Evolutionary conservation across 345 rosid genomes (phyloP).

Genomic region (Citrus glauca): DNA sequence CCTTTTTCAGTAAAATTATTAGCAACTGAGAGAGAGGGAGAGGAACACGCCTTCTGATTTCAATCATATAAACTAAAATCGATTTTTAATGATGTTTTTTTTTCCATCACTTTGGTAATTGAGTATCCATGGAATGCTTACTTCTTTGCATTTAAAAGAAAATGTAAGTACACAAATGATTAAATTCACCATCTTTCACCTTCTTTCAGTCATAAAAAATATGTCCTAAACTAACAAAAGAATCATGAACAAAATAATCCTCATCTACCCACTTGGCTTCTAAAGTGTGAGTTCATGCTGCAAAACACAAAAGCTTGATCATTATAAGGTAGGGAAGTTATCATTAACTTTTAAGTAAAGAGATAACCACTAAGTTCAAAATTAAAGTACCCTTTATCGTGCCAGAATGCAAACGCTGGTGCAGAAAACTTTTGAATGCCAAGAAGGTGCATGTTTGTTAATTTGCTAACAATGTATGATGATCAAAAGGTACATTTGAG

Average conservation of each 20-base stretch:
- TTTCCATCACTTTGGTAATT: constrained; percentile 27
- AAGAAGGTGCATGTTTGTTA: constrained; percentile 22
- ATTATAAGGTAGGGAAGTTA: constrained; percentile 6
- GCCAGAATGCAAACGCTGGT: neutral
- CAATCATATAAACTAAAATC: constrained; percentile 21
- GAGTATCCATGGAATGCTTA: constrained; percentile 19
- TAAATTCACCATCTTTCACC: constrained; percentile 25
- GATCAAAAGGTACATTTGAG: constrained; percentile 17
- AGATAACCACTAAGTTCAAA: constrained; percentile 7
- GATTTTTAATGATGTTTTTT: constrained; percentile 1
- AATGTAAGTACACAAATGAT: constrained; percentile 22
- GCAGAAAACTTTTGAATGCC: constrained; percentile 8
- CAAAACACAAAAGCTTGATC: constrained; percentile 20
- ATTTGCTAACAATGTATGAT: constrained; percentile 16
- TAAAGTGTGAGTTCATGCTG: constrained; percentile 40
- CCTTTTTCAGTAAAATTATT: constrained; percentile 45
- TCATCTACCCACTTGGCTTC: constrained; percentile 35
- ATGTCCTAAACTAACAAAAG: constrained; percentile 40
- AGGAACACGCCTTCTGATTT: constrained; percentile 22
- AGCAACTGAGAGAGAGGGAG: constrained; percentile 18
- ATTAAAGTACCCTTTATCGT: constrained; percentile 31
- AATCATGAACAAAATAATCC: constrained; percentile 45
- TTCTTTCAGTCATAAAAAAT: constrained; percentile 31
- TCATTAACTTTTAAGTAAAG: neutral
- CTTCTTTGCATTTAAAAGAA: constrained; percentile 27